Percentiles rank a stretch among this genome's conserved stretches.
phyloP scores from a whole-genome alignment of 2,329 filamentous ascomycete genomes.

The Xenoacremonium recifei region DNA sequence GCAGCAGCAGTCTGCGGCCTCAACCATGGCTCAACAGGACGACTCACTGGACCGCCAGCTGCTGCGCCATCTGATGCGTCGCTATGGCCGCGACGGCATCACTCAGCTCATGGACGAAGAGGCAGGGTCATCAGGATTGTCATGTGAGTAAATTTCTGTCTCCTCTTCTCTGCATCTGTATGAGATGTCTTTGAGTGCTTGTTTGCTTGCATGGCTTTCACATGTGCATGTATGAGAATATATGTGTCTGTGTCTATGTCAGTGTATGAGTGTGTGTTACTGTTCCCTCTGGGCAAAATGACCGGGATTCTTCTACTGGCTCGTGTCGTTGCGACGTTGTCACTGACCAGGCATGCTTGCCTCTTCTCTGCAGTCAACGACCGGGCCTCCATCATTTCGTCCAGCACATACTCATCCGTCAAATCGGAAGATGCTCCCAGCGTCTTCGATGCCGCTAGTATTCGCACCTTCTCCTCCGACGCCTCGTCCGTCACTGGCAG shows the following conservation, averaged over 20 bases:
- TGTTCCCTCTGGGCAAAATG: no score
- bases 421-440: slow-evolving; percentile 35
- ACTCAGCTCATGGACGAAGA: slow-evolving; percentile 33
- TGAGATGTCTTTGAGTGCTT: no score
- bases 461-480: slow-evolving; percentile 39
- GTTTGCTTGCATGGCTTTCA: background rate
- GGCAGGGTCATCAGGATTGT: slow-evolving; percentile 20
- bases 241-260: no score
- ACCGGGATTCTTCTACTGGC: background rate
- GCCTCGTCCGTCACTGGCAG: slow-evolving; percentile 38
- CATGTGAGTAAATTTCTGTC: slow-evolving; percentile 25
- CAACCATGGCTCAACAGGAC: slow-evolving; percentile 24
- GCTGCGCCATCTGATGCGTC: slow-evolving; percentile 33
- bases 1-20: no score
- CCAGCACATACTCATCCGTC: slow-evolving; percentile 32
- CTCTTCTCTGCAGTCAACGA: slow-evolving; percentile 24
- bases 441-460: slow-evolving; percentile 36
- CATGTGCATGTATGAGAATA: no score
- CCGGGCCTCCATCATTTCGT: slow-evolving; percentile 33
- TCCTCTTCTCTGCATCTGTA: background rate
- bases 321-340: background rate
- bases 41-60: slow-evolving; percentile 33
- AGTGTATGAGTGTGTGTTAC: no score
- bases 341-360: slow-evolving; percentile 2
- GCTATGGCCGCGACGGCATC: slow-evolving; percentile 32